Evolutionary conservation across 352 stramenopile species (phyloP).

Genomic region (Globisporangium mamillatum): DNA sequence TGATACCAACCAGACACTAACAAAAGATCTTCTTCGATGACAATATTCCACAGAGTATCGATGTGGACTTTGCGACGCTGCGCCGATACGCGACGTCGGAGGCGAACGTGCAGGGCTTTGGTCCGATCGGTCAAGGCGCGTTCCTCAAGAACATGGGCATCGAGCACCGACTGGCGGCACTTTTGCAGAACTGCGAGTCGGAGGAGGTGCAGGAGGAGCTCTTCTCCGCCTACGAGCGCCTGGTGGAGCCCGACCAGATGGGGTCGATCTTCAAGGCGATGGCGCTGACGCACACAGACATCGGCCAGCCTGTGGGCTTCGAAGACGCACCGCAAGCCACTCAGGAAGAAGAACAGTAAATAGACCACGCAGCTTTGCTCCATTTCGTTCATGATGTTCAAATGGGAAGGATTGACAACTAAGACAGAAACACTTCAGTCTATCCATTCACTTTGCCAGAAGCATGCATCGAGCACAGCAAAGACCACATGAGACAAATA

Average conservation of each 20-base stretch:
- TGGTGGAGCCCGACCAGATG: slow-evolving; percentile 92
- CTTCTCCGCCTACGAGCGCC: slow-evolving; percentile 90
- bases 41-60: slow-evolving; percentile 49
- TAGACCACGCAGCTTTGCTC: slow-evolving; percentile 5
- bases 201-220: slow-evolving; percentile 88
- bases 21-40: not conserved
- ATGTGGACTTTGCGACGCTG: slow-evolving; percentile 88
- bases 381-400: not conserved
- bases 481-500: not conserved
- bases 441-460: too few relatives aligned
- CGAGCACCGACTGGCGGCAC: slow-evolving; percentile 86
- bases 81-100: slow-evolving; percentile 57
- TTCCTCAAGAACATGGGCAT: slow-evolving; percentile 96
- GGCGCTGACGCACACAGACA: slow-evolving; percentile 67
- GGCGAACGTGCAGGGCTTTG: slow-evolving; percentile 69
- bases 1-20: not conserved
- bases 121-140: slow-evolving; percentile 87
- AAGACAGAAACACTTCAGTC: too few relatives aligned
- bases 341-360: slow-evolving; percentile 3
- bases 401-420: too few relatives aligned
- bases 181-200: slow-evolving; percentile 84
- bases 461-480: not conserved
- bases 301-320: slow-evolving; percentile 65
- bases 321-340: slow-evolving; percentile 22
- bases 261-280: slow-evolving; percentile 94